phyloP scores from a whole-genome alignment of 257 asterid species.

The Penstemon eatonii region DNA sequence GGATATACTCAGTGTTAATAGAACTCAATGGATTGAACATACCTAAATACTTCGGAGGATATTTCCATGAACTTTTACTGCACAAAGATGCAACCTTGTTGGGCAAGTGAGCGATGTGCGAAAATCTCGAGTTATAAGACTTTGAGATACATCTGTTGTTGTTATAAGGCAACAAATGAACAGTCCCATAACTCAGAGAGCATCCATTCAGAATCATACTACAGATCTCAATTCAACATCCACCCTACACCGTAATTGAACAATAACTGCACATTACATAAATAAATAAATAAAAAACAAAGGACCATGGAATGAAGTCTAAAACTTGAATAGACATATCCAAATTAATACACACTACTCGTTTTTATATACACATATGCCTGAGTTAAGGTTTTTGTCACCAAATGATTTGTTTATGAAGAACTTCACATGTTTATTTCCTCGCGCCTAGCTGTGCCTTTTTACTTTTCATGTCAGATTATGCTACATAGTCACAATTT shows the following conservation, averaged over 20 bases:
- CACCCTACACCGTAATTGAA: slow-evolving; percentile 22
- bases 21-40: slow-evolving; percentile 17
- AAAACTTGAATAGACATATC: no score
- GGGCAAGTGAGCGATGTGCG: slow-evolving; percentile 24
- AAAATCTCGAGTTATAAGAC: slow-evolving; percentile 29
- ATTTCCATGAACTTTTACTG: slow-evolving; percentile 28
- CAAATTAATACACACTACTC: no score
- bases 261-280: background rate
- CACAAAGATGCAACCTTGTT: slow-evolving; percentile 28
- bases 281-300: background rate
- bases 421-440: no score
- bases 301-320: no score
- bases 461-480: no score
- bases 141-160: slow-evolving; percentile 33
- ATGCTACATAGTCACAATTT: no score
- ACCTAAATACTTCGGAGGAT: slow-evolving; percentile 46
- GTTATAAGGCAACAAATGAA: slow-evolving; percentile 33
- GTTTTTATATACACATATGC: background rate
- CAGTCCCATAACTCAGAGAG: slow-evolving; percentile 40
- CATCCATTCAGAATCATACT: slow-evolving; percentile 59
- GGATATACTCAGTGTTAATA: background rate
- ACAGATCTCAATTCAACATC: slow-evolving; percentile 29
- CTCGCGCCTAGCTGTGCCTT: no score
- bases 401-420: no score
- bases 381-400: no score